Evolutionary conservation across 2,329 filamentous ascomycete species (phyloP).

Genomic region (Claviceps purpurea): DNA sequence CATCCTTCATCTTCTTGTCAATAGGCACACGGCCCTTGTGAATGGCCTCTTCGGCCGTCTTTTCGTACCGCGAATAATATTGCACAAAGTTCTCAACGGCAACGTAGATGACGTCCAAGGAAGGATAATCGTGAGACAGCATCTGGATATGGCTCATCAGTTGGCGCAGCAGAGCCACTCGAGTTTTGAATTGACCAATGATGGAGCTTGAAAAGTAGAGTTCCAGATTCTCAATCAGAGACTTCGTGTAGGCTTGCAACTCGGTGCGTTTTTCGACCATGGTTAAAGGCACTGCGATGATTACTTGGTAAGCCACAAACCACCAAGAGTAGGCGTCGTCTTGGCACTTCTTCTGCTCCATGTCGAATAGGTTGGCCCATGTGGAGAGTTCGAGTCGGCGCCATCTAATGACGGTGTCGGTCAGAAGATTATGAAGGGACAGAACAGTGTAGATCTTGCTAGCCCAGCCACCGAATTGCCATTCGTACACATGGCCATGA

Average conservation of each 20-base stretch:
- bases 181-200: constrained; percentile 64
- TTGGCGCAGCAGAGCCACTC: constrained; percentile 57
- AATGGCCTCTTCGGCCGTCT: constrained; percentile 50
- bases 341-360: constrained; percentile 63
- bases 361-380: constrained; percentile 79
- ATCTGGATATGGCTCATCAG: constrained; percentile 51
- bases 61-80: constrained; percentile 61
- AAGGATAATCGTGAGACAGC: constrained; percentile 44
- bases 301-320: constrained; percentile 87
- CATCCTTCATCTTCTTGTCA: constrained; percentile 87
- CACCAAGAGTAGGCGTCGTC: constrained; percentile 83
- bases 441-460: constrained; percentile 63
- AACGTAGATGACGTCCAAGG: constrained; percentile 43
- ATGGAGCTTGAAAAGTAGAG: constrained; percentile 68
- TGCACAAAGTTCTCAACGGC: constrained; percentile 64
- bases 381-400: constrained; percentile 81
- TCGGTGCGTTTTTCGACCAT: constrained; percentile 46
- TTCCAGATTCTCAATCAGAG: constrained; percentile 63
- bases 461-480: constrained; percentile 78
- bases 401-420: constrained; percentile 75
- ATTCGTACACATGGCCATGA: constrained; percentile 76
- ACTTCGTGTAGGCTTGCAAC: constrained; percentile 49
- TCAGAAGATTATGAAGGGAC: constrained; percentile 62
- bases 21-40: constrained; percentile 54
- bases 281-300: constrained; percentile 61